Evolutionary conservation across 495 filamentous ascomycete species (phyloP).

Genomic region (Penicillium herquei): DNA sequence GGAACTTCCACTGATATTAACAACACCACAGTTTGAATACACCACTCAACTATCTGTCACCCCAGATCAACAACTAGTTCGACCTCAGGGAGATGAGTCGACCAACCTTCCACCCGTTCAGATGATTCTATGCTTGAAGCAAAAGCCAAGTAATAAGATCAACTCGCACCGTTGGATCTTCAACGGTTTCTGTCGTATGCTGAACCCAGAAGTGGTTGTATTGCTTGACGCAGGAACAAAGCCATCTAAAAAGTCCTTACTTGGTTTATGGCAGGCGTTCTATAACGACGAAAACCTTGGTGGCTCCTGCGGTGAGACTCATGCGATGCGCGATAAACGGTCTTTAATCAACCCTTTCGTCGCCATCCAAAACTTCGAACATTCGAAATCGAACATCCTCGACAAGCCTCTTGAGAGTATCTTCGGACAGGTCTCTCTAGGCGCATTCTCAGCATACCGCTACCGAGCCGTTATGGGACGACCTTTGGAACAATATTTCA

Average conservation of each 20-base stretch:
- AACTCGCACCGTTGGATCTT: conserved; percentile 99
- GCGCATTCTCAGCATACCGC: conserved; percentile 96
- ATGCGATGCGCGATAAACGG: conserved; percentile 89
- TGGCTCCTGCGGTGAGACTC: conserved; percentile 97
- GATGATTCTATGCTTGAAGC: conserved; percentile 47
- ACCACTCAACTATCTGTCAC: conserved; percentile 20
- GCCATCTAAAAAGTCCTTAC: conserved; percentile 82
- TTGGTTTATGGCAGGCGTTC: conserved; percentile 93
- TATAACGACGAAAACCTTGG: conserved; percentile 98
- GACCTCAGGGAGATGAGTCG: conserved; percentile 11
- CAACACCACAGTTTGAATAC: conserved; percentile 14
- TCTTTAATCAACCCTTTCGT: conserved; percentile 93
- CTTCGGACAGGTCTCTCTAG: conserved; percentile 95
- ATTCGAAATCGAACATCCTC: conserved; percentile 97
- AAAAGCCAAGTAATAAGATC: conserved; percentile 69
- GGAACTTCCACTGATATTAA: no score
- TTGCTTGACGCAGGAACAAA: conserved; percentile 95
- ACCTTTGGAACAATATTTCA: conserved; percentile 96
- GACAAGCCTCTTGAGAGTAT: conserved; percentile 96
- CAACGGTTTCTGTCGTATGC: conserved; percentile 90
- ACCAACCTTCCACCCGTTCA: conserved; percentile 57
- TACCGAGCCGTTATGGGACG: conserved; percentile 97
- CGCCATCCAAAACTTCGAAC: conserved; percentile 96
- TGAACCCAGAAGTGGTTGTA: conserved; percentile 95
- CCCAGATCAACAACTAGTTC: conserved; percentile 13